These are phyloP conservation scores for Diaporthe caulivora DNA, from an alignment of 2,329 filamentous ascomycete genomes.

Conservation along the genomic window DNA sequence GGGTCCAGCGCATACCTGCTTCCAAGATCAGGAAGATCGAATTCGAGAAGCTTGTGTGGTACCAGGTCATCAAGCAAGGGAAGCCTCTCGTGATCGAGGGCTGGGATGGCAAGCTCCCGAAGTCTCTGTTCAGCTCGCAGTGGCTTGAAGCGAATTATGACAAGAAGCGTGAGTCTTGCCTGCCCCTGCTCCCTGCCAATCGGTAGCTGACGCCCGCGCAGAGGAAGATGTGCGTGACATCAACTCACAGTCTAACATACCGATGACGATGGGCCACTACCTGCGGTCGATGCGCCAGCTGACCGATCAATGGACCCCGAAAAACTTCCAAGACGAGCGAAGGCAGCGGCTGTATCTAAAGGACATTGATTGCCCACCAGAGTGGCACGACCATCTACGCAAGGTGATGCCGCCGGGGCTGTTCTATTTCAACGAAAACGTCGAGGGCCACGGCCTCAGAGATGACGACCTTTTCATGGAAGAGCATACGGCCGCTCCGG, in stretches of 20 bases:
- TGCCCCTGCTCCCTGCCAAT: neutral
- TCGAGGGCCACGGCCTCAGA: constrained; percentile 57
- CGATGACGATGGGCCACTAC: constrained; percentile 91
- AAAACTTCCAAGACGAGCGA: constrained; percentile 82
- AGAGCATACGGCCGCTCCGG: constrained; percentile 71
- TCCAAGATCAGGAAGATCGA: constrained; percentile 82
- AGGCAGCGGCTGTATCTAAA: constrained; percentile 94
- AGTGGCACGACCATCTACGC: constrained; percentile 86
- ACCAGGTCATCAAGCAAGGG: constrained; percentile 87
- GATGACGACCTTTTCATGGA: constrained; percentile 58
- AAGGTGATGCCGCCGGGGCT: constrained; percentile 84
- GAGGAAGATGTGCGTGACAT: constrained; percentile 90
- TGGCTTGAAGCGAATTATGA: constrained; percentile 87
- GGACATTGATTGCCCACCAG: constrained; percentile 92
- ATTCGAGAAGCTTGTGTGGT: constrained; percentile 86
- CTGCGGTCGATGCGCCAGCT: constrained; percentile 87
- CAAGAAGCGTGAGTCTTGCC: constrained; percentile 75
- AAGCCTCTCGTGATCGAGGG: constrained; percentile 93
- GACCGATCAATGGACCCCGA: constrained; percentile 82
- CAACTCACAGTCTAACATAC: constrained; percentile 77
- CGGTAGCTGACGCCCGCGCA: constrained; percentile 52
- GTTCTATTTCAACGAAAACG: constrained; percentile 90
- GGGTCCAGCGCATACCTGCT: constrained; percentile 83
- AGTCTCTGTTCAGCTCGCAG: constrained; percentile 80
- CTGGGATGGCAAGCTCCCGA: constrained; percentile 82